These are phyloP conservation scores for Aspergillus carlsbadensis DNA, from an alignment of 495 filamentous ascomycete species.

Conservation along the genomic window DNA sequence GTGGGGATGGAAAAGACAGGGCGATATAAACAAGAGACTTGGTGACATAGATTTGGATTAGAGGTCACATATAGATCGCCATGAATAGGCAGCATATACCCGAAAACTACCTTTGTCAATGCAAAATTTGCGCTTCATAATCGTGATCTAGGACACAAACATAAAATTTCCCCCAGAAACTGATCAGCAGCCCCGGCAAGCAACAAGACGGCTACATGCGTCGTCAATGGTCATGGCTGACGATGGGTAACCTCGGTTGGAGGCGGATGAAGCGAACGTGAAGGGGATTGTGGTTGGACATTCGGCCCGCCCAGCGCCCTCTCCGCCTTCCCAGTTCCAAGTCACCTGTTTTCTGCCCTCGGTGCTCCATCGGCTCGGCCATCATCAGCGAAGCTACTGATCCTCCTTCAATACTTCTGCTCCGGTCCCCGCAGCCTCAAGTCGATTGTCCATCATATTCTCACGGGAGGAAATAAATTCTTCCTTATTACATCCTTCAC, in stretches of 20 bases:
- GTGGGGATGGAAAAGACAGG: conserved; percentile 64
- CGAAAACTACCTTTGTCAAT: background rate
- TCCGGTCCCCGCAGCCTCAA: conserved; percentile 4
- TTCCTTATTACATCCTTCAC: conserved; percentile 18
- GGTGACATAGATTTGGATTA: conserved; percentile 38
- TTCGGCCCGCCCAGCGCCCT: conserved; percentile 38
- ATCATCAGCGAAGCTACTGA: background rate
- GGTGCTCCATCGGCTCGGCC: conserved; percentile 14
- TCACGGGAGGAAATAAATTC: background rate
- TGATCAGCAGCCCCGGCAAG: too few relatives aligned
- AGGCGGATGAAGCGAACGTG: conserved; percentile 20
- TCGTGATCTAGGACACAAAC: background rate
- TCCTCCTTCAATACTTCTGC: conserved; percentile 12
- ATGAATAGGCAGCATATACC: background rate
- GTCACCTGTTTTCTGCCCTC: conserved; percentile 23
- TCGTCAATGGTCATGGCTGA: background rate
- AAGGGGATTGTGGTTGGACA: conserved; percentile 23
- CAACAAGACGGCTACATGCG: conserved; percentile 2
- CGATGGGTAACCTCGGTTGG: conserved; percentile 38
- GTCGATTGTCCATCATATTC: background rate
- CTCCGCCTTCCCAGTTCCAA: conserved; percentile 28
- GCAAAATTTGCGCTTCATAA: background rate
- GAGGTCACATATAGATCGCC: background rate
- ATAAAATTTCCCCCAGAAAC: background rate
- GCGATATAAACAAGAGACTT: conserved; percentile 77